Base-by-base conservation (phyloP, 2,329 filamentous ascomycete species). In the Davidsoniella virescens region DNA sequence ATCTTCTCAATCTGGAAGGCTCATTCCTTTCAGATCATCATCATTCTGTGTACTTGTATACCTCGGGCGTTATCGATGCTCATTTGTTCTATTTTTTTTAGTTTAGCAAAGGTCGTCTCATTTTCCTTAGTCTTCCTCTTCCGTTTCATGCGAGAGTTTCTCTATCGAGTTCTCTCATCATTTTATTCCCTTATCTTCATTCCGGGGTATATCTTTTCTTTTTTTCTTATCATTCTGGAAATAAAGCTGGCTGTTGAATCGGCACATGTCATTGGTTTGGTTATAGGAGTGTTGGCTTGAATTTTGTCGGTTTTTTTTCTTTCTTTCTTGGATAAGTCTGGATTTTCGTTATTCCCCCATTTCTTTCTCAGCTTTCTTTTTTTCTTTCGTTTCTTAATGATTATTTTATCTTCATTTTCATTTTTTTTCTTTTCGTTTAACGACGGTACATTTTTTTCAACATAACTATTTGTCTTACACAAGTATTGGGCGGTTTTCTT, bases 31-130 rank as follows among this genome's bases (percentile, higher is more conserved):
- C 20, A 20, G 20, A 33, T 33, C 26, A 20, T 53, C 52, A 45
- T 37, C 18, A 23, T 44, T 44, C 42, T 48, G 50, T 55, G 46
- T 55, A 53, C 51, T 50, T 51, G 52, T 54, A 54, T 50, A 48
- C 51, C 49, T 50, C 17, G 6, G 41, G 41, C 36, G 49, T 33
- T 26, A 41, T 49, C 9, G 23, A 36, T 47, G 33, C 23, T 20
- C 40, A 47, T 23, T 38, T 20, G 5, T 23, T 42, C n/a, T 18
- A 26, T 44, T 12, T 41, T 41, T 29, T 53, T 44, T 44, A 33
- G n/a, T 37, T 41, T 36, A 10, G 26, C 26, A 33, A 33, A 33
- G 3, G 26, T 33, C 26, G 26, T 33, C 26, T 10, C 10, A 33
- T 9, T 4, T 20, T 20, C 3, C 20, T 20, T 20, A 20, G 1